Evolutionary conservation across 768 basidiomycete genomes (phyloP), one percentile per base, ranked within the genome.

Genomic region (Amylocystis lapponica): DNA sequence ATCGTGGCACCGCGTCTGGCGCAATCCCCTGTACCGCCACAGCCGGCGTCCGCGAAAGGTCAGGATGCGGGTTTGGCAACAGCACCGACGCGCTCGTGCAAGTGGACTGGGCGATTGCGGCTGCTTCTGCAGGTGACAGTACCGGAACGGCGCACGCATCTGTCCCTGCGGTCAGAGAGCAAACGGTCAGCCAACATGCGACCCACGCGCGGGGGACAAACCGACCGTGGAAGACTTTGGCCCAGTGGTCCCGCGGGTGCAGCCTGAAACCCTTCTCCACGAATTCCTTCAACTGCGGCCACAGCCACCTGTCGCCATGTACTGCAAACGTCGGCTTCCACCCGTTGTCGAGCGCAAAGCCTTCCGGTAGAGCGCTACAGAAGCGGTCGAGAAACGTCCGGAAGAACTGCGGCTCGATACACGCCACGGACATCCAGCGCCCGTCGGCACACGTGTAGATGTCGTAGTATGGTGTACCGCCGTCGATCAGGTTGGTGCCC

Each of bases 391-490:
- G 66, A 54, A 89, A 88, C 1, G 62, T 65, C 19, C 66, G 62
- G 60, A 81, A 88, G 62, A 88, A 88, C 30, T 75, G 74, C 5
- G 83, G 80, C 56, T 89, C 86, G 11, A 87, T 58, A 54, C 85
- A 86, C 22, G 77, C 86, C 21, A 91, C 75, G 2, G 81, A 78
- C 74, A 92, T 85, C 74, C 77, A 87, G 29, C 72, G 65, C 1
- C 81, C 81, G 56, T 84, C 86, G 43, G 77, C 69, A 57, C 86
- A 89, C 1, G 71, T 69, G 53, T 92, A 90, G 9, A 86, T 64
- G 46, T 70, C 72, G 54, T 92, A 92, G 65, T 80, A 89, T 0
- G 88, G 88, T 5, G 85, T 74, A 3, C 84, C 86, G 0, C 86
- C 85, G 50, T 88, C 88, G 17, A 91, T 74, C 1, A 72, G 32